These are phyloP conservation scores for Athelia psychrophila DNA, from an alignment of 1,284 basidiomycete genomes.

Conservation along the genomic window DNA sequence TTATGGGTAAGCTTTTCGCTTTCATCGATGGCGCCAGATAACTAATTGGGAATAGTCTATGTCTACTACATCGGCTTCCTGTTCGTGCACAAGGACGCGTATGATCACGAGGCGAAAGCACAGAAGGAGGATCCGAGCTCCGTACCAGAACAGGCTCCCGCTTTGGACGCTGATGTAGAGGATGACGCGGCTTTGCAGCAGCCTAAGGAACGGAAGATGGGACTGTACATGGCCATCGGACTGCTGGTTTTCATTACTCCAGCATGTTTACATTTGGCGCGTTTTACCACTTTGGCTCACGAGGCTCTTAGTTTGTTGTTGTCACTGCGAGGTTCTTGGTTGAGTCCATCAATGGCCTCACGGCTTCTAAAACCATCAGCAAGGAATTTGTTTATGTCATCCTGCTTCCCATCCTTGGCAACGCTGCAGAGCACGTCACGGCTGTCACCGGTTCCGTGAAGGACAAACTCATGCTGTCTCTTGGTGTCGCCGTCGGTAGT, in stretches of 20 bases:
- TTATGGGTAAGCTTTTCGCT: slow-evolving; percentile 51
- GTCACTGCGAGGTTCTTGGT: slow-evolving; percentile 84
- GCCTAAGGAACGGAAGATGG: slow-evolving; percentile 52
- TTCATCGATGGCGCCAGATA: neutral
- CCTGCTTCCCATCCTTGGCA: slow-evolving; percentile 82
- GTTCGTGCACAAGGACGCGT: slow-evolving; percentile 83
- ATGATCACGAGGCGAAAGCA: slow-evolving; percentile 49
- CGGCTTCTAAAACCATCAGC: slow-evolving; percentile 46
- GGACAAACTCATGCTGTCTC: slow-evolving; percentile 69
- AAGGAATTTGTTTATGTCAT: slow-evolving; percentile 86
- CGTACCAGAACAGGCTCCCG: neutral
- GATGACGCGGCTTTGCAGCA: slow-evolving; percentile 7
- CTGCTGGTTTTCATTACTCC: slow-evolving; percentile 63
- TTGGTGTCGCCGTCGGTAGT: slow-evolving; percentile 87
- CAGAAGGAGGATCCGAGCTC: neutral
- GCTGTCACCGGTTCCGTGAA: slow-evolving; percentile 84
- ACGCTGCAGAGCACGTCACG: slow-evolving; percentile 75
- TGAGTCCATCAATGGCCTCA: slow-evolving; percentile 70
- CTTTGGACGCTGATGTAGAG: neutral
- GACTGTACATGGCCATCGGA: slow-evolving; percentile 53
- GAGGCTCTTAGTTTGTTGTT: slow-evolving; percentile 48
- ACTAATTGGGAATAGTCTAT: slow-evolving; percentile 65
- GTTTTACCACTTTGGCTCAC: neutral
- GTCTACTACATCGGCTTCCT: slow-evolving; percentile 81
- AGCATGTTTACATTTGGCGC: slow-evolving; percentile 44